Percentiles rank a stretch among this genome's conserved stretches.
Evolutionary conservation across 1,284 basidiomycete species (phyloP).

Genomic region (Mycena citricolor): DNA sequence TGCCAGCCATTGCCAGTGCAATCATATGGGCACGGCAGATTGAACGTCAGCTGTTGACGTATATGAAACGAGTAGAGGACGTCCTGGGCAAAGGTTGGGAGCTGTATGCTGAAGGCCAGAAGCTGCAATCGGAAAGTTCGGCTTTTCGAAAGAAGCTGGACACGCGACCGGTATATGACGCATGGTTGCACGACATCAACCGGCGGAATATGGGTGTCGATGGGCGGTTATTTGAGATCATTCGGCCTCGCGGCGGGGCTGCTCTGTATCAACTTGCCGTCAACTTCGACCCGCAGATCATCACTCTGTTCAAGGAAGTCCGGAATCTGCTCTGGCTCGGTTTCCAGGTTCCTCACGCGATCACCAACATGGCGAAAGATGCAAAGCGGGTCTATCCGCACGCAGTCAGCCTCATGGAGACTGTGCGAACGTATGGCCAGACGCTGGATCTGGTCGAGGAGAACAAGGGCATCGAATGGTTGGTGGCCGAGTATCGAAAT

Average conservation of each 20-base stretch:
- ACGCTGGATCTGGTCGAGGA: slow-evolving; percentile 87
- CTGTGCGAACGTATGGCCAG: slow-evolving; percentile 94
- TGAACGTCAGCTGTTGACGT: slow-evolving; percentile 91
- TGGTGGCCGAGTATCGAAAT: slow-evolving; percentile 90
- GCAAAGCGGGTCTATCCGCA: slow-evolving; percentile 98
- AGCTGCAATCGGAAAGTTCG: slow-evolving; percentile 87
- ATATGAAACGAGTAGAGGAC: slow-evolving; percentile 99
- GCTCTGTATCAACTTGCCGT: slow-evolving; percentile 88
- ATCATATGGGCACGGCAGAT: slow-evolving; percentile 99
- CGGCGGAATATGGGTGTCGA: slow-evolving; percentile 89
- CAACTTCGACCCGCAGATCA: slow-evolving; percentile 97
- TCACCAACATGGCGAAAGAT: slow-evolving; percentile 96
- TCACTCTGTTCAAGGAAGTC: slow-evolving; percentile 98
- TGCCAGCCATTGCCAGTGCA: slow-evolving; percentile 95
- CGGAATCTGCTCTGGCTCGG: slow-evolving; percentile 94
- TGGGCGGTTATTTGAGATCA: slow-evolving; percentile 96
- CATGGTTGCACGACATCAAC: slow-evolving; percentile 95
- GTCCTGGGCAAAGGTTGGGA: slow-evolving; percentile 99
- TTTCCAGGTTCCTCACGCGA: slow-evolving; percentile 93
- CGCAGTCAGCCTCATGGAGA: slow-evolving; percentile 98
- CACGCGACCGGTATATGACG: slow-evolving; percentile 90
- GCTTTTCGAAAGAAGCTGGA: slow-evolving; percentile 97
- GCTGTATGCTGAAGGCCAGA: slow-evolving; percentile 97
- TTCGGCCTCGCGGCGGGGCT: slow-evolving; percentile 56
- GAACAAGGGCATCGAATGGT: slow-evolving; percentile 88